Conservation (phyloP, 257 asterid species). For the Gardenia jasminoides region DNA sequence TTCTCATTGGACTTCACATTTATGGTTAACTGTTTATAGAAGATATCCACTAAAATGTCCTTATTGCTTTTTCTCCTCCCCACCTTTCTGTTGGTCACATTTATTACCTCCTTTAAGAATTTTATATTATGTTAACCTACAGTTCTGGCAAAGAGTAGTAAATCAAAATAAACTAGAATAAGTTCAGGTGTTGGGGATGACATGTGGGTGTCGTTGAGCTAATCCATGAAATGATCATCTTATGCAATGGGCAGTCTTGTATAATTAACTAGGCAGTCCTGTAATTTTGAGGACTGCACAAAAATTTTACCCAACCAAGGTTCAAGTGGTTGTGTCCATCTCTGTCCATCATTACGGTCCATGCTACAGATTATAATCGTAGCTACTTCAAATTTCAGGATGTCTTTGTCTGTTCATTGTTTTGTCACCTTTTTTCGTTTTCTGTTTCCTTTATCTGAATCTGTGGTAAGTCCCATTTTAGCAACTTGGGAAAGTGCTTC, state of each 20-base stretch:
- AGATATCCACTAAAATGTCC: not conserved
- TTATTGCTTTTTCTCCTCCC: not conserved
- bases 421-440: too few relatives aligned
- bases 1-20: conserved; percentile 6
- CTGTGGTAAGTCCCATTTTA: not conserved
- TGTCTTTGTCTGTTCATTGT: not conserved
- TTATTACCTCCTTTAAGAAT: not conserved
- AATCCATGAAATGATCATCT: not conserved
- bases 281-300: not conserved
- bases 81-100: not conserved
- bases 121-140: not conserved
- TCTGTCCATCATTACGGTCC: not conserved
- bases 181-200: not conserved
- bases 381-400: not conserved
- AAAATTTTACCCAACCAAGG: not conserved
- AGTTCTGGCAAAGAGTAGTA: not conserved
- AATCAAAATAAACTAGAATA: not conserved
- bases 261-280: not conserved
- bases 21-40: conserved; percentile 1
- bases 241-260: not conserved
- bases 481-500: not conserved
- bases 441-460: not conserved
- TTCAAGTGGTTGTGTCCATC: not conserved
- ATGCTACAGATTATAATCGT: too few relatives aligned
- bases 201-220: not conserved